Percentiles rank a stretch among this genome's conserved stretches.
These are phyloP conservation scores for Lachnellula subtilissima DNA, from an alignment of 2,329 filamentous ascomycete genomes.

Conservation along the genomic window DNA sequence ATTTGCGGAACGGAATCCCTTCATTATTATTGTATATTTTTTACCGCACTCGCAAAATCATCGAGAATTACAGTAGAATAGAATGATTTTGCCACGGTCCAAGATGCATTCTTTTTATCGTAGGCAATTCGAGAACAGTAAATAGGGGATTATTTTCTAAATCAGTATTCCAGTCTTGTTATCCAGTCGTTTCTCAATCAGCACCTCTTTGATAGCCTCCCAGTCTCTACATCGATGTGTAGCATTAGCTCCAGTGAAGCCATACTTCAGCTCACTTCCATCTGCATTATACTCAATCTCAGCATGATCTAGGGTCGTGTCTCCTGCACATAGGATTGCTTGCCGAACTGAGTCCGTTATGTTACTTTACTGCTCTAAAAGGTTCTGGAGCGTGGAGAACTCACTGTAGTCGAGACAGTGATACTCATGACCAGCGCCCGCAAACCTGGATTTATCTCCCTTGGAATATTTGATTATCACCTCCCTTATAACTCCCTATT, in stretches of 20 bases:
- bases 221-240: slow-evolving; percentile 29
- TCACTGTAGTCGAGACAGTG: slow-evolving; percentile 31
- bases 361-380: not conserved
- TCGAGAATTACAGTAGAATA: too few relatives aligned
- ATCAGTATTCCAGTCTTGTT: slow-evolving; percentile 26
- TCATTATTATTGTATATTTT: too few relatives aligned
- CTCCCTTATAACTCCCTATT: slow-evolving; percentile 24
- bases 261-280: slow-evolving; percentile 18
- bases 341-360: slow-evolving; percentile 20
- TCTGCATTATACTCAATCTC: slow-evolving; percentile 17
- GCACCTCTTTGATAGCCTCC: slow-evolving; percentile 23
- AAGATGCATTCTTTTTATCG: too few relatives aligned
- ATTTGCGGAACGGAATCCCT: too few relatives aligned
- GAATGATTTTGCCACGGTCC: not conserved
- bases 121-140: not conserved
- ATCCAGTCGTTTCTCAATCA: slow-evolving; percentile 22
- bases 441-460: slow-evolving; percentile 25
- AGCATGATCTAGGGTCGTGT: slow-evolving; percentile 30
- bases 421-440: slow-evolving; percentile 29
- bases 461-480: slow-evolving; percentile 29
- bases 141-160: not conserved
- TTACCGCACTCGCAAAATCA: too few relatives aligned
- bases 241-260: slow-evolving; percentile 25
- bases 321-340: slow-evolving; percentile 27
- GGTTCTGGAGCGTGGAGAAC: not conserved